Evolutionary conservation across 2,329 filamentous ascomycete species (phyloP).

Genomic region (Xylariomycetidae sp.): DNA sequence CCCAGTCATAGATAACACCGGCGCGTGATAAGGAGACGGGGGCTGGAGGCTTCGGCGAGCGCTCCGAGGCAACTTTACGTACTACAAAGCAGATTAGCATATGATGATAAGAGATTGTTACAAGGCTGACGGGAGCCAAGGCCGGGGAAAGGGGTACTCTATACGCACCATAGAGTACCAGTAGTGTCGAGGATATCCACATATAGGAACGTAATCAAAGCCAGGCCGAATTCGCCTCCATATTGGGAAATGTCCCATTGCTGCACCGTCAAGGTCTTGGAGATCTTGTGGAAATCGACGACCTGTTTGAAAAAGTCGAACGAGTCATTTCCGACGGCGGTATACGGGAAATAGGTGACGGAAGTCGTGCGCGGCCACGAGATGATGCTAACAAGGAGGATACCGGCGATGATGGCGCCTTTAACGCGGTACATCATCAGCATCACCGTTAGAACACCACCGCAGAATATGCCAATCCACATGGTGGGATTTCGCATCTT

Average conservation of each 20-base stretch:
- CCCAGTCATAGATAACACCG: too few relatives aligned
- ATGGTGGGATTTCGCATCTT: conserved; percentile 82
- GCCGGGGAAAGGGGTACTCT: too few relatives aligned
- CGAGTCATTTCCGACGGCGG: conserved; percentile 57
- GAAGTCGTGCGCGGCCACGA: conserved; percentile 76
- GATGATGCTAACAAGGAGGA: conserved; percentile 79
- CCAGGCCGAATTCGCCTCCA: conserved; percentile 73
- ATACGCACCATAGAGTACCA: conserved; percentile 78
- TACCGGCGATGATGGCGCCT: conserved; percentile 79
- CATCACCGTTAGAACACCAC: conserved; percentile 73
- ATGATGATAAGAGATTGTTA: too few relatives aligned
- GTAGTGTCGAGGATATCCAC: conserved; percentile 87
- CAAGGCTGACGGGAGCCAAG: too few relatives aligned
- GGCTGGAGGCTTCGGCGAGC: too few relatives aligned
- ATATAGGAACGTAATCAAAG: conserved; percentile 84
- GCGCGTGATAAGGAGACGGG: too few relatives aligned
- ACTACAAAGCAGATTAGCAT: too few relatives aligned
- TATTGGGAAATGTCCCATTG: conserved; percentile 67
- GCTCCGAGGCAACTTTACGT: too few relatives aligned
- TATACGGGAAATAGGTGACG: conserved; percentile 80
- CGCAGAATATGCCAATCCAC: conserved; percentile 87
- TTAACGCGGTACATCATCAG: conserved; percentile 84
- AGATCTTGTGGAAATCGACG: conserved; percentile 76
- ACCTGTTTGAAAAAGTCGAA: conserved; percentile 90
- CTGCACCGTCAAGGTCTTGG: conserved; percentile 63